These are phyloP conservation scores for Mucor irregularis DNA, from an alignment of 371 early-diverging fungal genomes.

Conservation along the genomic window DNA sequence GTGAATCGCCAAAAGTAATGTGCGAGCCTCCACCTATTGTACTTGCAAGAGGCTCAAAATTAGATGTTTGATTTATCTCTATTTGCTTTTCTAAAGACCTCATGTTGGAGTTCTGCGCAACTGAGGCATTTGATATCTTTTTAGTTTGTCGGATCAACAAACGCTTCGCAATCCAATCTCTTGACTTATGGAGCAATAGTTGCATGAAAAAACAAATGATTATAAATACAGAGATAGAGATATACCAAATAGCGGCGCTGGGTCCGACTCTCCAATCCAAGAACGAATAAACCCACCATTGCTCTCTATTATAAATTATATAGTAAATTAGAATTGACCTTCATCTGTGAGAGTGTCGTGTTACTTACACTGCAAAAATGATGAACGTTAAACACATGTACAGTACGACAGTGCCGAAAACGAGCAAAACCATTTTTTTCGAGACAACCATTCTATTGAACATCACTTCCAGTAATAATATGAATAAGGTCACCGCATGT, in stretches of 20 bases:
- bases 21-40: conserved; percentile 14
- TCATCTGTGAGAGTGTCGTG: conserved; percentile 30
- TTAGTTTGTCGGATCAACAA: not conserved
- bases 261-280: conserved; percentile 53
- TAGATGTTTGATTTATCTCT: not conserved
- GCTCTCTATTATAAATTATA: conserved; percentile 14
- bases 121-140: not conserved
- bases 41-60: conserved; percentile 21
- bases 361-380: conserved; percentile 41
- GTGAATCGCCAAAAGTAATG: conserved; percentile 16
- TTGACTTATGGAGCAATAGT: conserved; percentile 36
- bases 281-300: conserved; percentile 58
- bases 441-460: conserved; percentile 47
- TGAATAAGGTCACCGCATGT: conserved; percentile 53
- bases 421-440: conserved; percentile 39
- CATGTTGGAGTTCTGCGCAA: not conserved
- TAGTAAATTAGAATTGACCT: conserved; percentile 19
- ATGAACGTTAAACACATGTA: conserved; percentile 59
- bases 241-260: conserved; percentile 42
- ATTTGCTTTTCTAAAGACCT: not conserved
- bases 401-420: conserved; percentile 40
- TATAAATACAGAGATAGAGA: conserved; percentile 39
- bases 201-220: conserved; percentile 47
- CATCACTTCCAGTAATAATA: conserved; percentile 46
- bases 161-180: conserved; percentile 37